Percentiles rank a stretch among this genome's conserved stretches.
Evolutionary conservation across 2,329 filamentous ascomycete genomes (phyloP).

Genomic region (Penicillium sp.): DNA sequence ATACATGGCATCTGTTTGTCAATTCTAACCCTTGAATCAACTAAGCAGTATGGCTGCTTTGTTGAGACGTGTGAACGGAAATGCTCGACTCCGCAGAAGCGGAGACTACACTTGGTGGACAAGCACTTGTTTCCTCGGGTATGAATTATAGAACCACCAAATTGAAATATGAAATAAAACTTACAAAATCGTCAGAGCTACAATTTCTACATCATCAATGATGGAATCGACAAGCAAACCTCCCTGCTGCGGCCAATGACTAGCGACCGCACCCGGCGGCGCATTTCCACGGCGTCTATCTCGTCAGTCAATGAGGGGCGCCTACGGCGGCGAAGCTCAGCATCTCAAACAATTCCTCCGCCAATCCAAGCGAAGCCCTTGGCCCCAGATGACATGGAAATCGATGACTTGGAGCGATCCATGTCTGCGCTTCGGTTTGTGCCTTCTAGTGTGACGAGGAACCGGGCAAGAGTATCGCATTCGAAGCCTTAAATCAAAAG

Average conservation of each 20-base stretch:
- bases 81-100: constrained; percentile 79
- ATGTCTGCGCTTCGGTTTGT: constrained; percentile 49
- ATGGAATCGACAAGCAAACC: constrained; percentile 81
- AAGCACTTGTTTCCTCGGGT: constrained; percentile 85
- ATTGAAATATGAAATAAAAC: background rate
- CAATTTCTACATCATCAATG: constrained; percentile 82
- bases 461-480: constrained; percentile 21
- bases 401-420: constrained; percentile 42
- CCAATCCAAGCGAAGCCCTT: background rate
- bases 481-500: constrained; percentile 11
- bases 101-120: constrained; percentile 84
- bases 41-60: constrained; percentile 75
- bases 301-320: constrained; percentile 35
- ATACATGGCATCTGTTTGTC: fast-evolving
- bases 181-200: constrained; percentile 57
- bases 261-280: constrained; percentile 27
- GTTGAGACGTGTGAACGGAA: constrained; percentile 83
- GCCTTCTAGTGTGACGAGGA: constrained; percentile 41
- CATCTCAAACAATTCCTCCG: constrained; percentile 25
- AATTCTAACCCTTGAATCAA: background rate
- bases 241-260: constrained; percentile 65
- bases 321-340: constrained; percentile 31
- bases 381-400: constrained; percentile 27
- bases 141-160: constrained; percentile 8
- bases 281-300: constrained; percentile 34